phyloP scores from a whole-genome alignment of 2,329 filamentous ascomycete species.

The Penicillium fuscoglaucum region DNA sequence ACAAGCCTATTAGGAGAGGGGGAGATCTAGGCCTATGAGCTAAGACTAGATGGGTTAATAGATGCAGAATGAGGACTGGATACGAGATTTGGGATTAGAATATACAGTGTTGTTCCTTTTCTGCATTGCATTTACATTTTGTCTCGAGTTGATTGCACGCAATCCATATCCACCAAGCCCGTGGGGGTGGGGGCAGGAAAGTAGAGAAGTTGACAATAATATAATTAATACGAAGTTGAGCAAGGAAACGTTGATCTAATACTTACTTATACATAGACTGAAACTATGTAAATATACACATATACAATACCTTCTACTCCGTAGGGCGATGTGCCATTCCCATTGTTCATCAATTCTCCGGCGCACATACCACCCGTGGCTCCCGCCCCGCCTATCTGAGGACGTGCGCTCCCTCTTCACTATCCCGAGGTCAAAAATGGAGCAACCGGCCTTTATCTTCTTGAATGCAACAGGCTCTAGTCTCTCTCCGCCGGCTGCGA shows the following conservation, averaged over 20 bases:
- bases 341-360: background rate
- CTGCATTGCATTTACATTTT: background rate
- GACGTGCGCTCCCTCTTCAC: background rate
- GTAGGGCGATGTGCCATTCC: background rate
- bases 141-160: background rate
- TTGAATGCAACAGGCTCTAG: background rate
- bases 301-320: background rate
- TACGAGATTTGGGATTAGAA: no score
- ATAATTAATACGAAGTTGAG: no score
- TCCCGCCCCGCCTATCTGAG: background rate
- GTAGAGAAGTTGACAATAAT: no score
- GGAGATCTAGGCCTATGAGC: conserved; percentile 1
- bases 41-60: conserved; percentile 27
- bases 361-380: conserved; percentile 5
- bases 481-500: background rate
- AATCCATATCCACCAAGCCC: background rate
- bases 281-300: no score
- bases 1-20: background rate
- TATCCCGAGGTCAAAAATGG: background rate
- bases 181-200: no score
- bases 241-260: background rate
- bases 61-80: conserved; percentile 3
- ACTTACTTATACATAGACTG: no score
- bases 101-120: background rate
- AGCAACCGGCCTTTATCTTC: background rate